Conservation (phyloP, 2,329 filamentous ascomycete species). For the Fusarium temperatum region DNA sequence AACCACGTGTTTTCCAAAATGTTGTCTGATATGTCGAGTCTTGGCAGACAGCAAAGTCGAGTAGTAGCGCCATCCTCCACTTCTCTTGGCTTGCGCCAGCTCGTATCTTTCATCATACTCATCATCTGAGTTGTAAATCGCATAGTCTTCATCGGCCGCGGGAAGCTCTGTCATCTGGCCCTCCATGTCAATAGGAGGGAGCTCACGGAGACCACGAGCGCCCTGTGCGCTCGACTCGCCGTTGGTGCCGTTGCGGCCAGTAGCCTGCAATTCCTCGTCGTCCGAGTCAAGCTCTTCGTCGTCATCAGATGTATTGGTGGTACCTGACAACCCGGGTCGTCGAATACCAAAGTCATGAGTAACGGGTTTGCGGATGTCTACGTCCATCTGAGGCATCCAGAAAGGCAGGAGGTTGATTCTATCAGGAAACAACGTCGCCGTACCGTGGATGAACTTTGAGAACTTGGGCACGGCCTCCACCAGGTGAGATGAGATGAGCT, state of each 20-base stretch:
- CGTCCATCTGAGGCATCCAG: constrained; percentile 98
- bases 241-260: constrained; percentile 32
- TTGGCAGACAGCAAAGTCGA: constrained; percentile 64
- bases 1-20: constrained; percentile 54
- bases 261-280: constrained; percentile 60
- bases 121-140: constrained; percentile 86
- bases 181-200: constrained; percentile 73
- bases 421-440: constrained; percentile 84
- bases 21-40: constrained; percentile 52
- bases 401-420: constrained; percentile 91
- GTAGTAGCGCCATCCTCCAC: constrained; percentile 81
- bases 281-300: constrained; percentile 77
- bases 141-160: constrained; percentile 74
- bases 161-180: constrained; percentile 77
- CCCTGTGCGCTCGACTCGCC: constrained; percentile 53
- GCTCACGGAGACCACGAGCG: constrained; percentile 50
- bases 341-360: constrained; percentile 92
- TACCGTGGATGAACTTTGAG: constrained; percentile 98
- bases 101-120: constrained; percentile 80
- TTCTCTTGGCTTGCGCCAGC: constrained; percentile 78
- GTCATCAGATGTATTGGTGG: constrained; percentile 79
- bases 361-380: constrained; percentile 93
- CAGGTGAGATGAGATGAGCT: constrained; percentile 90
- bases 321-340: constrained; percentile 77
- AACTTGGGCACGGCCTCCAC: constrained; percentile 99